Evolutionary conservation across 2,329 filamentous ascomycete species (phyloP).

Genomic region (Colletotrichum acutatum): DNA sequence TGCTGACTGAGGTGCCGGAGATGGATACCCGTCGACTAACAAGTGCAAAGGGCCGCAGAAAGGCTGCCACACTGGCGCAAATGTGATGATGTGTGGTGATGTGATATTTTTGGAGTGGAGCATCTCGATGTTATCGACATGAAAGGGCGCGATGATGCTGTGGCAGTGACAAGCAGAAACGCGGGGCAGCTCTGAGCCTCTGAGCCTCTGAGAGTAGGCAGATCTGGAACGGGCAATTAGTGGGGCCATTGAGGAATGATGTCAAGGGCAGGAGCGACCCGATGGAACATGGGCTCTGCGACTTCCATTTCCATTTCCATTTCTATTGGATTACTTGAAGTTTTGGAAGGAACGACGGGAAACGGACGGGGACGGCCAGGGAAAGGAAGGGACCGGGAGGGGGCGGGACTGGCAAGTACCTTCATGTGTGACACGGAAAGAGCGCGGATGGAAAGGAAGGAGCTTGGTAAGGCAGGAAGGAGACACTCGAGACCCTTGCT

Average conservation of each 20-base stretch:
- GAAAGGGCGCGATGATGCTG: constrained; percentile 13
- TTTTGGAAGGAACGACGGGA: background rate
- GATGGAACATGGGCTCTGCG: background rate
- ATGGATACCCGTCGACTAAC: background rate
- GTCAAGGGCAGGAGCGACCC: constrained; percentile 14
- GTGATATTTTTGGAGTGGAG: background rate
- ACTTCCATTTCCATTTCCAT: background rate
- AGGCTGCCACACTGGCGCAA: constrained; percentile 2
- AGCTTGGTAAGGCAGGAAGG: background rate
- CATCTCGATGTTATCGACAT: constrained; percentile 20
- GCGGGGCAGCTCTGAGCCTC: background rate
- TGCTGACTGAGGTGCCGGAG: background rate
- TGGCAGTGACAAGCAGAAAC: constrained; percentile 7
- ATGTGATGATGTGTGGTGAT: constrained; percentile 1
- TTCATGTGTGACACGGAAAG: background rate
- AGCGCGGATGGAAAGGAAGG: background rate
- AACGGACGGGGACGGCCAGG: constrained; percentile 2
- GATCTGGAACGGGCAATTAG: constrained; percentile 26
- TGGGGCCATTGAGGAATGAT: constrained; percentile 16
- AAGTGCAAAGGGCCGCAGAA: background rate
- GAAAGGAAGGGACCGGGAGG: background rate
- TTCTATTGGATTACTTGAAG: background rate
- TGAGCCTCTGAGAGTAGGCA: background rate
- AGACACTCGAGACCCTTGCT: constrained; percentile 27
- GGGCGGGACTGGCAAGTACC: background rate